Conservation (phyloP, 1,139 yeast species). For the Wickerhamomyces sp. region DNA sequence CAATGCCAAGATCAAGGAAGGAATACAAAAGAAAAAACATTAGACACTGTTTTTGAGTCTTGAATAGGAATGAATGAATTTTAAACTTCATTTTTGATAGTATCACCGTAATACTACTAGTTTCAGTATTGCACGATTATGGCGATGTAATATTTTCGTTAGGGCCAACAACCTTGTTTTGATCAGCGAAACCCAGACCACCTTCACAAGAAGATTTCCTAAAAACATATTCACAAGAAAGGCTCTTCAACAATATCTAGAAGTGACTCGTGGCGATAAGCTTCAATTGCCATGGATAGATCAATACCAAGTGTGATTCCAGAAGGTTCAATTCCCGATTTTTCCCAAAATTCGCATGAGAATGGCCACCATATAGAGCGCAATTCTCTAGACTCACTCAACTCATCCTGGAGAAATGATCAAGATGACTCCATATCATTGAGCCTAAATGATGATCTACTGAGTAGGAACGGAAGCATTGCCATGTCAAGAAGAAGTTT, state of each 20-base stretch:
- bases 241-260: too few species aligned
- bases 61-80: too few species aligned
- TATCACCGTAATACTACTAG: too few species aligned
- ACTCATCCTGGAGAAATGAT: conserved; percentile 9
- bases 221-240: too few species aligned
- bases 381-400: conserved; percentile 5
- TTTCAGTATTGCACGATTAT: too few species aligned
- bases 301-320: conserved; percentile 2
- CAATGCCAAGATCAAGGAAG: too few species aligned
- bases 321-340: conserved; percentile 1
- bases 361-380: background rate
- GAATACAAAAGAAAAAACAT: too few species aligned
- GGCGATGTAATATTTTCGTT: background rate
- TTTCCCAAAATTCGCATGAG: conserved; percentile 1
- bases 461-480: conserved; percentile 24
- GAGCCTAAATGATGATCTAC: conserved; percentile 29
- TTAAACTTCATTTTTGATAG: too few species aligned
- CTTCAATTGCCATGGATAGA: background rate
- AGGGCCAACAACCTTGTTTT: background rate
- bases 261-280: too few species aligned
- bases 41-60: too few species aligned
- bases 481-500: conserved; percentile 29
- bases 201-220: background rate
- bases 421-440: conserved; percentile 16
- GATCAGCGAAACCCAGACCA: background rate